A percentile compares a stretch with the other conserved stretches of the same genome.
These are phyloP conservation scores for Backusella australiensis DNA, from an alignment of 192 early-diverging fungal genomes.

Conservation along the genomic window DNA sequence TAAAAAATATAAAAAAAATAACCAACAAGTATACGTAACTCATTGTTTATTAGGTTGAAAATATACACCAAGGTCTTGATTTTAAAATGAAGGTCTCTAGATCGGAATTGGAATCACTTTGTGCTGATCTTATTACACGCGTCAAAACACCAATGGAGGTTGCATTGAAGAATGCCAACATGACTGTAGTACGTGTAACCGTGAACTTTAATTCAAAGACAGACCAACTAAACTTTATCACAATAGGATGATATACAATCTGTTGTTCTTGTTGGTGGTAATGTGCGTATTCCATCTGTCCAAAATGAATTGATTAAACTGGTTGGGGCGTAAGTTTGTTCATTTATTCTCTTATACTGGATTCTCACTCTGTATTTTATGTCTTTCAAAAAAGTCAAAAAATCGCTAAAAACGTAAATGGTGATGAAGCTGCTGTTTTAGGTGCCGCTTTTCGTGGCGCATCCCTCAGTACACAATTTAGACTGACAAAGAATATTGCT, in stretches of 20 bases:
- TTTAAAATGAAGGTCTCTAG: constrained; percentile 79
- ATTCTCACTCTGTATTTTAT: background rate
- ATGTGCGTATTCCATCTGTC: constrained; percentile 84
- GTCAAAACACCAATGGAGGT: constrained; percentile 71
- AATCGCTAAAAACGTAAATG: constrained; percentile 93
- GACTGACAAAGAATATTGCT: constrained; percentile 72
- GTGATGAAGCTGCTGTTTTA: constrained; percentile 93
- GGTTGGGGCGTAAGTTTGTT: constrained; percentile 63
- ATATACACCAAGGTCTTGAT: constrained; percentile 81
- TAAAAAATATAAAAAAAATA: background rate
- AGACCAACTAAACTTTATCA: background rate
- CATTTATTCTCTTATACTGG: background rate
- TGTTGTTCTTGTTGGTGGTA: constrained; percentile 94
- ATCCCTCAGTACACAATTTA: constrained; percentile 80
- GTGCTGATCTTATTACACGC: constrained; percentile 62
- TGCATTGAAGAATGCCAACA: constrained; percentile 66
- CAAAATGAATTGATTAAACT: constrained; percentile 64
- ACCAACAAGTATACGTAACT: background rate
- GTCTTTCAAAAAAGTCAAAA: constrained; percentile 51
- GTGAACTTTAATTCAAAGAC: background rate
- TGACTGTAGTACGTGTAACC: constrained; percentile 48
- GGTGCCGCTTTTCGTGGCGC: constrained; percentile 90
- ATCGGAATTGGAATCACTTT: constrained; percentile 69
- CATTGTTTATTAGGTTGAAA: constrained; percentile 63
- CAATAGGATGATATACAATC: constrained; percentile 70